Base-by-base conservation (phyloP, 2,329 filamentous ascomycete species). In the Thermothelomyces thermophilus region DNA sequence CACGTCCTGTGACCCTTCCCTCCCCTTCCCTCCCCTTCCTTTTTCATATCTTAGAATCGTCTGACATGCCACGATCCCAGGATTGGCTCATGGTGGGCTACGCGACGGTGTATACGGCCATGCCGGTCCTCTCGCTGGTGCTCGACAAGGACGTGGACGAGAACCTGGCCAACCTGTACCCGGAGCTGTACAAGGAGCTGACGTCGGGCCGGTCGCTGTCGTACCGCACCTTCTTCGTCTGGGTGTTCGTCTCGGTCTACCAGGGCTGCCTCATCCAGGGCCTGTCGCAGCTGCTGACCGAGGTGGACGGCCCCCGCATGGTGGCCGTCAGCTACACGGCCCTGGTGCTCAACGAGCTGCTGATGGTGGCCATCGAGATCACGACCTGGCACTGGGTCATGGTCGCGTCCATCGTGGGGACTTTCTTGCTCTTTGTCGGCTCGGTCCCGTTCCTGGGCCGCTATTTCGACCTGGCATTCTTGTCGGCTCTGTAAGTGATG, bases 11-110 rank as follows among this genome's bases (percentile, higher is more conserved):
- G 31, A 10, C 13, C 16, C 16, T 33, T 14, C 26, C 24, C 2
- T 7, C 19, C 8, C 13, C 14, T 26, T 36, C 26, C 8, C 10
- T 26, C 14, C 36, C 8, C 30, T 36, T 33, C 20, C 8, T 42
- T 5, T 19, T 22, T 17, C 19, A 26, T n/a, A n/a, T n/a, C n/a
- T n/a, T n/a, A n/a, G n/a, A n/a, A n/a, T n/a, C n/a, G n/a, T n/a
- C n/a, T n/a, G n/a, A n/a, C n/a, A n/a, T n/a, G n/a, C n/a, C n/a
- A n/a, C n/a, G n/a, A n/a, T n/a, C n/a, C 30, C 11, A 85, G 72
- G 89, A 97, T 65, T 98, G 91, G 90, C 79, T 98, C 13, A 80
- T 98, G 56, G 93, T 98, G 11, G 93, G 93, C 41, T 98, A 98
- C 64, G 90, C 90, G 1, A 98, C 93, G 0, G 77, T 96, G 5